Conservation (phyloP, 2,329 filamentous ascomycete species). For the Hypocrella siamensis region DNA sequence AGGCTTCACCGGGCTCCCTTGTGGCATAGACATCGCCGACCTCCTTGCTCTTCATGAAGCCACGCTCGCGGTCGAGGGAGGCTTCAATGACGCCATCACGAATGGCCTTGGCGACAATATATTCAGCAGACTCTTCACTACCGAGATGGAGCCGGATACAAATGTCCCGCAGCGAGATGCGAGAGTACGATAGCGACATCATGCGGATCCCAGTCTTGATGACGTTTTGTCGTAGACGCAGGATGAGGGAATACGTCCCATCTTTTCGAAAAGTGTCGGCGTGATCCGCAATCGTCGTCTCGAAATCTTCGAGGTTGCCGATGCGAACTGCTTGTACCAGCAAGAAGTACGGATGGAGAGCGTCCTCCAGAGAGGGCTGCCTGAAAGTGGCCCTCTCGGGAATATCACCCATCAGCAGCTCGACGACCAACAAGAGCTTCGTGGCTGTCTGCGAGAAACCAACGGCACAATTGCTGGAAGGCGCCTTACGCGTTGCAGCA, state of each 20-base stretch:
- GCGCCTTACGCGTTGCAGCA: constrained; percentile 87
- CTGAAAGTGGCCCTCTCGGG: constrained; percentile 91
- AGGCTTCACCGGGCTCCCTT: constrained; percentile 86
- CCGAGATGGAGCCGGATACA: constrained; percentile 88
- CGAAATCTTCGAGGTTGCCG: constrained; percentile 88
- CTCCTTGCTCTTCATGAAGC: constrained; percentile 98
- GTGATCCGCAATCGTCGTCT: constrained; percentile 70
- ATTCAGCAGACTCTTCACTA: constrained; percentile 94
- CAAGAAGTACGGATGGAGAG: constrained; percentile 83
- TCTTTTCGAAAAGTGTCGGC: constrained; percentile 79
- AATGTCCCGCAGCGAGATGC: constrained; percentile 92
- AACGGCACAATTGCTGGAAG: constrained; percentile 72
- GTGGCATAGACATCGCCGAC: constrained; percentile 93
- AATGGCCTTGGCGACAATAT: constrained; percentile 98
- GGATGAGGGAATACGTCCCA: constrained; percentile 86
- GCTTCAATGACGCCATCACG: constrained; percentile 95
- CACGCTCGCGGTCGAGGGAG: constrained; percentile 80
- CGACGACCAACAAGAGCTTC: constrained; percentile 91
- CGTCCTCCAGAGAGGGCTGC: constrained; percentile 69
- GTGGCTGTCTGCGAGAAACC: constrained; percentile 94
- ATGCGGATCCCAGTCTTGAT: constrained; percentile 99
- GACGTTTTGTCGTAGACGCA: constrained; percentile 92
- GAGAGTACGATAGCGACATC: constrained; percentile 96
- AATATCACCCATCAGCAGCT: constrained; percentile 96
- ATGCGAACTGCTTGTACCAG: constrained; percentile 91